Evolutionary conservation across 805 yeast genomes (phyloP), one percentile per base, ranked within the genome.

Genomic region (Candida sithepensis): DNA sequence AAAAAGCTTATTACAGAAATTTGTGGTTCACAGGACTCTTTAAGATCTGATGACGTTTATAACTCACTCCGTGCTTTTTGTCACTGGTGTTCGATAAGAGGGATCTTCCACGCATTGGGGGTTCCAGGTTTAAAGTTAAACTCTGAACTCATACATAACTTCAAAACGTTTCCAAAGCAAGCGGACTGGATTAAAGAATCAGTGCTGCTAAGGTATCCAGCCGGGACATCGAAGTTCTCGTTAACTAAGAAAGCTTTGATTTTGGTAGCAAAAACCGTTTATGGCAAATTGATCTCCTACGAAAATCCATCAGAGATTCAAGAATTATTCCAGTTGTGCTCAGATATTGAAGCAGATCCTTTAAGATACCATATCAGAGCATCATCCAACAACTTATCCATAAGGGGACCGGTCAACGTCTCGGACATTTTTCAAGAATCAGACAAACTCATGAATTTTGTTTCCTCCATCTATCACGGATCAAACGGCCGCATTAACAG

Each of bases 11-110:
- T 77, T 39, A 52, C 52, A 19, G 64, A 66, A 37, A 66, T 69
- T 46, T 75, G 68, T 48, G 80, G 78, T 6, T 60, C 53, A 4
- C 72, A 64, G 3, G 69, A 72, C 0, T 54, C 57, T 1, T 51
- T 76, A 23, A 59, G 59, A 8, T 69, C 74, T 41, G 64, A 61
- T 0, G 75, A 70, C 38, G 74, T 76, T 26, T 70, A 74, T 48
- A 66, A 70, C 26, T 77, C 81, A 0, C 59, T 78, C 28, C 70
- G 78, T 48, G 73, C 78, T 30, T 76, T 78, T 52, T 74, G 73
- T 18, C 81, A 78, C 58, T 78, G 82, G 82, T 77, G 78, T 23
- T 72, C 75, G 46, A 76, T 74, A 44, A 70, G 71, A 50, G 80
- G 81, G 3, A 64, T 76, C 14, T 56, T 78, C 32, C 64, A 69